Evolutionary conservation across 331 rosid species (phyloP).

Genomic region (Quercus tomentella): DNA sequence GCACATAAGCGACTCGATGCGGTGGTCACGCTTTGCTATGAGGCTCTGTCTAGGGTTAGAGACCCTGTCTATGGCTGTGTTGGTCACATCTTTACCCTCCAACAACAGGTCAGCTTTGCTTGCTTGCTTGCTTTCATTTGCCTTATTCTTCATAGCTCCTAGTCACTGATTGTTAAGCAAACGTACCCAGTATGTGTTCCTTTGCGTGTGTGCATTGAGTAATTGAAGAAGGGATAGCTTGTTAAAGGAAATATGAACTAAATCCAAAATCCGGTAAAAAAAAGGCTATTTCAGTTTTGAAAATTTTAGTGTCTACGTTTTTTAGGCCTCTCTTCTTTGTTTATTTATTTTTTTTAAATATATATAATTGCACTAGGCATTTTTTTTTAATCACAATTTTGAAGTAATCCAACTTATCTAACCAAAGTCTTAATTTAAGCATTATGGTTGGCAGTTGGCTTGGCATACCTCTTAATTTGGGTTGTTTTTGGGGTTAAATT

Average conservation of each 20-base stretch:
- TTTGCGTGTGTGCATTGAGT: neutral
- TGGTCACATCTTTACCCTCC: slow-evolving; percentile 74
- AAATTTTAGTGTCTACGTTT: no score
- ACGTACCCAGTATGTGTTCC: neutral
- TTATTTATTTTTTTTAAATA: neutral
- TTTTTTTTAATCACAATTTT: no score
- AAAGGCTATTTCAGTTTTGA: no score
- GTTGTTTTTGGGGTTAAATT: no score
- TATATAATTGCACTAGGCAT: no score
- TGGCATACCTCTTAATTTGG: no score
- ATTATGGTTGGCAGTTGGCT: no score
- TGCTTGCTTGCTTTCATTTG: neutral
- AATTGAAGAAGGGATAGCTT: no score
- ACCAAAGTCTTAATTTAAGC: no score
- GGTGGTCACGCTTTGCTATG: slow-evolving; percentile 76
- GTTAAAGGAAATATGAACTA: no score
- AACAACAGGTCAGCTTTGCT: slow-evolving; percentile 64
- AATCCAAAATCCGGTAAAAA: no score
- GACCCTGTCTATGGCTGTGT: slow-evolving; percentile 94
- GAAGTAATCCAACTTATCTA: no score
- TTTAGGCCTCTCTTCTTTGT: neutral
- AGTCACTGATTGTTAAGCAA: neutral
- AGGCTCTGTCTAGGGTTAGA: slow-evolving; percentile 76
- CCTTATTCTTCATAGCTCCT: neutral
- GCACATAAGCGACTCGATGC: slow-evolving; percentile 67